Base-by-base conservation (phyloP, 805 yeast species). In the Starmerella etchellsii region DNA sequence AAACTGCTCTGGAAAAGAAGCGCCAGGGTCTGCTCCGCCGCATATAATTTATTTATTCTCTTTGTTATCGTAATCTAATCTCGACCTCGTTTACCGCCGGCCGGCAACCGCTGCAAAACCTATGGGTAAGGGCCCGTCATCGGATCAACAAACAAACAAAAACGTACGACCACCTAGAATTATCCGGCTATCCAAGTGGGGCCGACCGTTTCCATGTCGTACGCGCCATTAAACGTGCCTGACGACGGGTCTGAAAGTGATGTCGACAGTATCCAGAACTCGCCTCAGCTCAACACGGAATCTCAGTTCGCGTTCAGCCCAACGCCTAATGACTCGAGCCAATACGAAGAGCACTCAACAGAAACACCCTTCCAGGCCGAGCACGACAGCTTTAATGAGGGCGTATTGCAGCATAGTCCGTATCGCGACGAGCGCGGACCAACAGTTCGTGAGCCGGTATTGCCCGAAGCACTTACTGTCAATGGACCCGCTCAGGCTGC, bases 1-100 rank as follows among this genome's bases (percentile, higher is more conserved):
- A 88, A 62, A 73, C 74, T 43, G 98, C 97, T 0, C 62, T 91
- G 42, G 94, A 84, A 56, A 66, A 82, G 71, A 84, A 82, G 61
- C 70, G 95, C 54, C 71, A 70, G 42, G 95, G 95, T 14, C 42
- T 48, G 24, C 42, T 48, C 3, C 20, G 32, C 7, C 20, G 32
- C 7, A 30, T 30, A 10, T 30, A 15, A 30, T 30, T n/a, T 15
- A 30, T 7, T 27, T 27, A 27, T 27, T 8, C 30, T 5, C 30
- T 7, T 13, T 23, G 10, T 8, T 10, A 23, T 23, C 25, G 7
- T 8, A 23, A 23, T 8, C 7, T 23, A 23, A 23, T 23, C 10
- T 23, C n/a, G n/a, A n/a, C n/a, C n/a, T n/a, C n/a, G n/a, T n/a
- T n/a, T n/a, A n/a, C n/a, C n/a, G n/a, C n/a, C n/a, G n/a, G n/a